phyloP scores from a whole-genome alignment of 768 basidiomycete genomes.

The Tricholomella constricta region DNA sequence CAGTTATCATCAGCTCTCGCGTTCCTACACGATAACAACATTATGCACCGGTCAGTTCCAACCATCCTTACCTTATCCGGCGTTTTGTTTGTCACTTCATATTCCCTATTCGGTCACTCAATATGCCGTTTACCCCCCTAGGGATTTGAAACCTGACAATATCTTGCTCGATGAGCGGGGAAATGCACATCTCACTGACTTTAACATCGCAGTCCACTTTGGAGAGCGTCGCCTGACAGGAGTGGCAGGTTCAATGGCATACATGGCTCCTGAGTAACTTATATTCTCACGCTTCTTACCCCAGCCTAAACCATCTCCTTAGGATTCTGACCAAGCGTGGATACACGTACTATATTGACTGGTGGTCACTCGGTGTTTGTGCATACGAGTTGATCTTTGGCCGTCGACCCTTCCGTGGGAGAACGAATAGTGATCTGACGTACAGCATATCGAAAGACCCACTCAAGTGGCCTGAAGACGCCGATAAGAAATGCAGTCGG shows the following conservation, averaged over 20 bases:
- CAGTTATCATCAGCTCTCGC: conserved; percentile 86
- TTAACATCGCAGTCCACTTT: conserved; percentile 98
- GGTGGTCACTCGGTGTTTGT: conserved; percentile 96
- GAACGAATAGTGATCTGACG: conserved; percentile 90
- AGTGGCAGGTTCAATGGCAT: conserved; percentile 98
- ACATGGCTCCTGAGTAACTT: conserved; percentile 87
- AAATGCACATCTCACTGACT: conserved; percentile 96
- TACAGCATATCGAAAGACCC: conserved; percentile 89
- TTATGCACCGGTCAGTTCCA: conserved; percentile 86
- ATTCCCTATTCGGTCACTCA: conserved; percentile 18
- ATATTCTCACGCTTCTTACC: conserved; percentile 5
- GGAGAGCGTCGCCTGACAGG: conserved; percentile 85
- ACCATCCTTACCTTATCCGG: conserved; percentile 17
- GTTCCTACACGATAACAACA: conserved; percentile 89
- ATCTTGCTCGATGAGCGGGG: conserved; percentile 94
- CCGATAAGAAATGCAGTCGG: conserved; percentile 73
- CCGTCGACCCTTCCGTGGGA: conserved; percentile 88
- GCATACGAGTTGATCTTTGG: conserved; percentile 93
- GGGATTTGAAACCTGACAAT: conserved; percentile 97
- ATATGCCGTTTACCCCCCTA: conserved; percentile 31
- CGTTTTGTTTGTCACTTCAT: conserved; percentile 21
- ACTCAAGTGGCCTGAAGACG: conserved; percentile 90
- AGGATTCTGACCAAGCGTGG: conserved; percentile 89
- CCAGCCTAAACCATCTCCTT: conserved; percentile 9
- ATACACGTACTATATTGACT: conserved; percentile 93